These are phyloP conservation scores for Beauveria scarabaeidicola DNA, from an alignment of 2,329 filamentous ascomycete genomes.

Conservation along the genomic window DNA sequence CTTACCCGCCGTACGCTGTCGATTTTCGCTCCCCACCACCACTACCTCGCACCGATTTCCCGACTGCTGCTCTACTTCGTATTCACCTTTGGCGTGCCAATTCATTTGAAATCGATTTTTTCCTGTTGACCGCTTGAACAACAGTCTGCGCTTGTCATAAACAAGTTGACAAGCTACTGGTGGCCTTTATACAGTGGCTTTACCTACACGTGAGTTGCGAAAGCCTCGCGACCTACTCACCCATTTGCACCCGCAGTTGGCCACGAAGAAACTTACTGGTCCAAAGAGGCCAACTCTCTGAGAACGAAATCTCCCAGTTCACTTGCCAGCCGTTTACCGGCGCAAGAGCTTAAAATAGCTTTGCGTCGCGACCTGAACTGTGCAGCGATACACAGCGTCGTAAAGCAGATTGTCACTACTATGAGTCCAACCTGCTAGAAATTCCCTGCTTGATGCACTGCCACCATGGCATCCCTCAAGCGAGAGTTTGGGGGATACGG, in stretches of 20 bases:
- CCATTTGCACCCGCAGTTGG: neutral
- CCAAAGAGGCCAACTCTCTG: neutral
- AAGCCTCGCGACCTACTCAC: neutral
- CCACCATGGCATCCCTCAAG: slow-evolving; percentile 10
- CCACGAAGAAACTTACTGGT: neutral
- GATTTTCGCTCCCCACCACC: slow-evolving; percentile 11
- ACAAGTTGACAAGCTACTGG: neutral
- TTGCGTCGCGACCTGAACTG: neutral
- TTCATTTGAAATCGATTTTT: neutral
- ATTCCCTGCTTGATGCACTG: neutral
- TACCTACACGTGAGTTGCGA: neutral
- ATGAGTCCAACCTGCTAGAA: slow-evolving; percentile 4
- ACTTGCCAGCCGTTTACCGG: neutral
- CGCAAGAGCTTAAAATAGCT: neutral
- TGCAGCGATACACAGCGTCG: neutral
- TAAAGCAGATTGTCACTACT: neutral
- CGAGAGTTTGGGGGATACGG: slow-evolving; percentile 11
- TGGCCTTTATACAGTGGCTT: neutral
- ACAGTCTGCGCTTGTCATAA: neutral
- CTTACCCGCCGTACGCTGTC: slow-evolving; percentile 6
- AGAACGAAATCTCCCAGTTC: neutral
- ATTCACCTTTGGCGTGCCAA: neutral
- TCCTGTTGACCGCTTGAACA: neutral
- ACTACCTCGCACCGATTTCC: neutral
- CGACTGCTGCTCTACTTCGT: neutral